Base-by-base conservation (phyloP, 2,329 filamentous ascomycete species). In the Cordyceps tenuipes region DNA sequence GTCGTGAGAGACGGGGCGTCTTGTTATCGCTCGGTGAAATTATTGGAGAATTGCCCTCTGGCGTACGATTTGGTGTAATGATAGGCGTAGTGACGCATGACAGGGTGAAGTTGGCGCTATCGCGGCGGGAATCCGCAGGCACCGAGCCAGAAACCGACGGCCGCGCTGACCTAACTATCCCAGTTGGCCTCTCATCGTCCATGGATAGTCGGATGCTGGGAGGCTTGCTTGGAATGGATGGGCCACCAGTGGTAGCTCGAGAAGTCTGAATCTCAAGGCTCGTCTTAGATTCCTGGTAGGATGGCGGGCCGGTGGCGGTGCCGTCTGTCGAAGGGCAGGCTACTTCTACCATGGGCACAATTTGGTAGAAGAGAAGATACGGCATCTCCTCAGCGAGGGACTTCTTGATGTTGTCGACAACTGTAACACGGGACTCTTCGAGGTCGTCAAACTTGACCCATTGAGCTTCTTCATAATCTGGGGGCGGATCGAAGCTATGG, bases 371-470 rank as follows among this genome's bases (percentile, higher is more conserved):
- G 0, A 99, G 78, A 7, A 97, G 81, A 70, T 97, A 97, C 0
- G 94, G 93, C 71, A 91, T 95, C 71, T 97, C 92, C n/a, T 88
- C 82, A 65, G 84, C 87, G 54, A 97, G 75, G 0, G 90, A 87
- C 65, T 87, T 76, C 63, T 89, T 86, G 66, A 87, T 83, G 63
- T 97, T 88, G 67, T 95, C 84, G 53, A 97, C 86, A 59, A 88
- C 81, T 0, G 80, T 81, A 3, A 97, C 88, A 29, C 93, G 84
- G 60, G 86, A 80, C 41, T 82, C 77, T 31, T 74, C 69, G n/a
- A 97, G 77, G 70, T 99, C 94, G 69, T 99, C 94, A 67, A 96
- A 97, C 43, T 87, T 88, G 70, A 96, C 85, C 94, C 94, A 99
- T 64, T 86, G 84, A 13, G 88, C 84, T 63, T 88, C 83, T 62